Conservation (phyloP, 805 yeast genomes). For the Priceomyces haplophilus region DNA sequence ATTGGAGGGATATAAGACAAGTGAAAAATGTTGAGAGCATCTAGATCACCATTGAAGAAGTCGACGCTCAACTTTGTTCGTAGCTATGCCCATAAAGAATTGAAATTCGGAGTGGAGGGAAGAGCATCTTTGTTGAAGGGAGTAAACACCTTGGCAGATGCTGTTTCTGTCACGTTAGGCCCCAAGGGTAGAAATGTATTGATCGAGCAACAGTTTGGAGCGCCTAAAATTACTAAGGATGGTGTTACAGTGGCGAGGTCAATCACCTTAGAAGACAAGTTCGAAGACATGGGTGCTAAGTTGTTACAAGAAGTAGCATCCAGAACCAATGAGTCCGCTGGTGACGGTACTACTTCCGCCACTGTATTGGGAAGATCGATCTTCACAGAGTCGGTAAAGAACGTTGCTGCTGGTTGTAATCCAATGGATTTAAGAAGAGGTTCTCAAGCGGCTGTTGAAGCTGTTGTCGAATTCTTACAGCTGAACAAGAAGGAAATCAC, state of each 20-base stretch:
- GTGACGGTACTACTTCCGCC: conserved; percentile 98
- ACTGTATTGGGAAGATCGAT: conserved; percentile 95
- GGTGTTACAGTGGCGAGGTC: conserved; percentile 97
- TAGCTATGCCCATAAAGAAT: conserved; percentile 75
- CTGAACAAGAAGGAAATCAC: conserved; percentile 89
- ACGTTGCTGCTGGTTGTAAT: conserved; percentile 98
- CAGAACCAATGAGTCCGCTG: conserved; percentile 95
- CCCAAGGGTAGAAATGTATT: conserved; percentile 97
- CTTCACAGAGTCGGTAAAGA: conserved; percentile 91
- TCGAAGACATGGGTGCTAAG: conserved; percentile 95
- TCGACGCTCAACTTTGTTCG: conserved; percentile 44
- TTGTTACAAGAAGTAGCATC: conserved; percentile 94
- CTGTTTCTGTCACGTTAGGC: conserved; percentile 94
- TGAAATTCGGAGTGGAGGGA: conserved; percentile 96
- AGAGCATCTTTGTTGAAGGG: conserved; percentile 92
- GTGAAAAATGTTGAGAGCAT: conserved; percentile 45
- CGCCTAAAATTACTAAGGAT: conserved; percentile 98
- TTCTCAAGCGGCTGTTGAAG: conserved; percentile 93
- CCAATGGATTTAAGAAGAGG: conserved; percentile 99
- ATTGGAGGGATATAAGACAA: neutral
- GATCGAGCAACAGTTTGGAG: conserved; percentile 93
- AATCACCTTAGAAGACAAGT: conserved; percentile 78
- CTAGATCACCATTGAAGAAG: conserved; percentile 42
- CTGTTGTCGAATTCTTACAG: conserved; percentile 81
- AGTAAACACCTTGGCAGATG: conserved; percentile 92